Evolutionary conservation across 2,329 filamentous ascomycete species (phyloP).

Genomic region (Xylariaceae sp.): DNA sequence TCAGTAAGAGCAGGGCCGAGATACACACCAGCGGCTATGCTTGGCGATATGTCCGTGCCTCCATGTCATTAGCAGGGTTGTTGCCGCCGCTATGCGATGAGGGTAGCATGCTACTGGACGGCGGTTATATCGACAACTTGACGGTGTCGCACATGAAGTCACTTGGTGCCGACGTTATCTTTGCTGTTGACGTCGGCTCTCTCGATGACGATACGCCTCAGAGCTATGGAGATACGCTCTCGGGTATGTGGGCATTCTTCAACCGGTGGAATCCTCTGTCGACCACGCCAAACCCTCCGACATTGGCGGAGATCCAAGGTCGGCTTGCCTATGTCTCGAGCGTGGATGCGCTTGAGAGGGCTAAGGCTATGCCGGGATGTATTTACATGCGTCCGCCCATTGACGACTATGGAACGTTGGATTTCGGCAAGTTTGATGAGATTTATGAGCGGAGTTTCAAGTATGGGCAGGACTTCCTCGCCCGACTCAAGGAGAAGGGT

Average conservation of each 20-base stretch:
- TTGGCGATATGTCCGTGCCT: constrained; percentile 93
- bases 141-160: constrained; percentile 97
- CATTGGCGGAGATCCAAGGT: constrained; percentile 91
- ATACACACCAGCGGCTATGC: constrained; percentile 96
- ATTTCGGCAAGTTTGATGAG: constrained; percentile 97
- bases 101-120: constrained; percentile 92
- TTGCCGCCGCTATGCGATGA: constrained; percentile 94
- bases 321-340: constrained; percentile 91
- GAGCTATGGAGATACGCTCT: constrained; percentile 86
- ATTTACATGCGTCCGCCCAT: constrained; percentile 96
- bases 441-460: constrained; percentile 85
- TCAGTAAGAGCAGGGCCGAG: constrained; percentile 85
- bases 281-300: constrained; percentile 81
- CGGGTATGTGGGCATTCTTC: constrained; percentile 87
- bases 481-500: constrained; percentile 70
- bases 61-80: constrained; percentile 91
- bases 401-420: constrained; percentile 86
- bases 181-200: constrained; percentile 90
- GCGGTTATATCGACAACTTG: constrained; percentile 94
- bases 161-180: constrained; percentile 87
- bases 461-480: constrained; percentile 77
- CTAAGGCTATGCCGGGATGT: constrained; percentile 85
- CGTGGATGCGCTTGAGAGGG: constrained; percentile 87
- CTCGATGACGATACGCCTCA: constrained; percentile 91
- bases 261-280: constrained; percentile 98